phyloP scores from a whole-genome alignment of 1,139 yeast genomes.

The Yamadazyma taylorii region DNA sequence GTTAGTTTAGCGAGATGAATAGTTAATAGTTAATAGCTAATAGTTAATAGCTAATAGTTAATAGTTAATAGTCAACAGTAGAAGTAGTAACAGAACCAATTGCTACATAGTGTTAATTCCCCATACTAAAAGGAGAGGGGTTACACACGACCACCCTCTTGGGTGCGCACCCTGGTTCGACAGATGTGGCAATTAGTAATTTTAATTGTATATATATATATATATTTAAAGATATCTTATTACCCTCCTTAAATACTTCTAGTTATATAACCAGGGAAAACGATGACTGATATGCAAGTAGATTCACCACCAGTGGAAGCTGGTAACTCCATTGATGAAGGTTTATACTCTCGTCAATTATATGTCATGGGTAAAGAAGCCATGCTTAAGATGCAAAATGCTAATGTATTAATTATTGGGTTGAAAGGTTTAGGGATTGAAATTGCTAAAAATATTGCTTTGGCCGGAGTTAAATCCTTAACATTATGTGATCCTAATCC shows the following conservation, averaged over 20 bases:
- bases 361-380: slow-evolving; percentile 95
- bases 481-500: slow-evolving; percentile 82
- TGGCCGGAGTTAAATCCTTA: slow-evolving; percentile 95
- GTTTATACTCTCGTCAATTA: slow-evolving; percentile 92
- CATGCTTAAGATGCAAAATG: slow-evolving; percentile 93
- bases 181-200: slow-evolving; percentile 10
- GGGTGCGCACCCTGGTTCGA: neutral
- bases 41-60: no score
- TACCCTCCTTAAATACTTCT: no score
- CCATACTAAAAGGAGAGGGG: no score
- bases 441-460: slow-evolving; percentile 92
- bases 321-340: slow-evolving; percentile 70
- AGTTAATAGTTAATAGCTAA: no score
- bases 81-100: no score
- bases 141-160: no score
- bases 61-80: no score
- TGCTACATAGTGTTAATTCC: no score
- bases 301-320: slow-evolving; percentile 50
- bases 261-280: neutral
- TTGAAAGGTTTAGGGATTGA: slow-evolving; percentile 91
- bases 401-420: slow-evolving; percentile 87
- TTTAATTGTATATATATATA: neutral
- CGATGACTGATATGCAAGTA: slow-evolving; percentile 46
- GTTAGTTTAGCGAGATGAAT: no score
- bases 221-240: neutral